Evolutionary conservation across 2,329 filamentous ascomycete species (phyloP), one percentile per base, ranked within the genome.

Genomic region (Calonectria leucothoes): DNA sequence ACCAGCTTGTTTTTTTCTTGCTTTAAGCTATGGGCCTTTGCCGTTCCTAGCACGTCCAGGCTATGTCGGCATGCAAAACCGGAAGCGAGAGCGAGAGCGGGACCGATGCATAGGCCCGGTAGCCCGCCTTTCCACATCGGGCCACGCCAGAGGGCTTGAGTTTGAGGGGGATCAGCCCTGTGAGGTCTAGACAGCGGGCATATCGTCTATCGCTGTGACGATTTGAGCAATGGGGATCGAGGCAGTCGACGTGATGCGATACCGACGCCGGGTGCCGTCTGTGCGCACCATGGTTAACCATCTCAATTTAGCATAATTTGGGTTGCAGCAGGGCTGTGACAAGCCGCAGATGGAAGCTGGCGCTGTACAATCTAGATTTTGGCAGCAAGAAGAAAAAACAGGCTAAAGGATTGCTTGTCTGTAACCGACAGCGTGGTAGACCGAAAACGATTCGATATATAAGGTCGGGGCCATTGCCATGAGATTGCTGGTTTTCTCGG

Each of bases 21-120:
- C n/a, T n/a, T n/a, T n/a, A n/a, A n/a, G n/a, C n/a, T n/a, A n/a
- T n/a, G 15, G 42, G 39, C 8, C 10, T 10, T 25, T 64, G 14
- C 49, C 7, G 49, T 12, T 55, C 20, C 20, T 29, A n/a, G 20
- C 25, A 55, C n/a, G 11, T 35, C 17, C 8, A 8, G 29, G 33
- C 51, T 27, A 3, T 25, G 37, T 37, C 59, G 59, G 59, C 29
- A 59, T 33, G n/a, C 63, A 49, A 74, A 51, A 57, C 31, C 72
- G 72, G 49, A 39, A 73, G 45, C 73, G 73, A 73, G 39, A 59
- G 14, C 73, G 66, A 72, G 37, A 72, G 25, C 70, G 73, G 63
- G 57, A 64, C 51, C 63, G 68, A 69, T 14, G 37, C 12, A 45
- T 27, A 52, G 31, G 29, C 15, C 0, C 35, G 10, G 33, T 35